These are phyloP conservation scores for Sindora glabra DNA, from an alignment of 306 rosid species.

Conservation along the genomic window DNA sequence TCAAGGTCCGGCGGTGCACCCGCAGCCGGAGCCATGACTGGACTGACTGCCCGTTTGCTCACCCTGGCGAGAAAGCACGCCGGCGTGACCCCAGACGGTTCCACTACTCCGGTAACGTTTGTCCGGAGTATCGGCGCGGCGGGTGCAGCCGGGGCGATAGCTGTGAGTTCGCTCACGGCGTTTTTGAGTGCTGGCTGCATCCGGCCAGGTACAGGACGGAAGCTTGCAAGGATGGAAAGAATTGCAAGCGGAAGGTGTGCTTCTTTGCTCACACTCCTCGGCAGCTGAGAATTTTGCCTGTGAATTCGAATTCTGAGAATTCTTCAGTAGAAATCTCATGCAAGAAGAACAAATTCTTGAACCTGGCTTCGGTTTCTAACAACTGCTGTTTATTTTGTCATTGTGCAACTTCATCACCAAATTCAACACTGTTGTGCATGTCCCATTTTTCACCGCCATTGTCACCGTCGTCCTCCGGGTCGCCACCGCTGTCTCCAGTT, in stretches of 20 bases:
- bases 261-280: conserved; percentile 82
- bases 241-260: conserved; percentile 79
- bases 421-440: conserved; percentile 60
- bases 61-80: conserved; percentile 85
- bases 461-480: conserved; percentile 53
- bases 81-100: conserved; percentile 68
- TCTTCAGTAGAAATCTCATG: conserved; percentile 31
- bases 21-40: conserved; percentile 96
- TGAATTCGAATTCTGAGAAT: conserved; percentile 5
- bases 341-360: conserved; percentile 32
- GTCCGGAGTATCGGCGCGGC: conserved; percentile 73
- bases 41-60: conserved; percentile 92
- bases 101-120: conserved; percentile 64
- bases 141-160: conserved; percentile 61
- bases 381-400: conserved; percentile 46
- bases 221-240: conserved; percentile 86
- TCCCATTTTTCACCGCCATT: conserved; percentile 65
- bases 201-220: conserved; percentile 88
- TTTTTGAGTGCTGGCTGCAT: conserved; percentile 89
- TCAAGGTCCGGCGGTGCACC: conserved; percentile 75
- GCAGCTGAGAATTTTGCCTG: conserved; percentile 60
- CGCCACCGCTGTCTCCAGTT: conserved; percentile 58
- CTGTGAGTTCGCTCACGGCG: conserved; percentile 84
- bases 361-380: too few species aligned
- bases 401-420: conserved; percentile 45